These are phyloP conservation scores for Stemphylium lycopersici DNA, from an alignment of 2,329 filamentous ascomycete species.

Conservation along the genomic window DNA sequence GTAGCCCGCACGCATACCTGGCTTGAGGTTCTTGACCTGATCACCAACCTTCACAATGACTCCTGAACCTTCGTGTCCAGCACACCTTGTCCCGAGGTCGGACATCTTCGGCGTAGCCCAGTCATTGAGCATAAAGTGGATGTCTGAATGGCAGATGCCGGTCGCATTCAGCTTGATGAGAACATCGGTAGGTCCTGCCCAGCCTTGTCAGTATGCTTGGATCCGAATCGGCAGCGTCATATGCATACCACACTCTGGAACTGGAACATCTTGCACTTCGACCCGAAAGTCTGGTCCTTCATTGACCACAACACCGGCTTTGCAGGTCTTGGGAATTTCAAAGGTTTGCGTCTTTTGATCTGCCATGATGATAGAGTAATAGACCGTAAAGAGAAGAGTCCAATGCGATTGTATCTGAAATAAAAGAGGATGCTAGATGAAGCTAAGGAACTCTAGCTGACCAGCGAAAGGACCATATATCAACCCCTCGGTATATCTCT, in stretches of 20 bases:
- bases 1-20: constrained; percentile 44
- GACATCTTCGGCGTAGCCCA: constrained; percentile 52
- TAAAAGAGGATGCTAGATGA: neutral
- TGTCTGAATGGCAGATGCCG: constrained; percentile 63
- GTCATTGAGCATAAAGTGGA: constrained; percentile 64
- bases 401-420: neutral
- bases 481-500: neutral
- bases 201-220: constrained; percentile 4
- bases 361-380: constrained; percentile 23
- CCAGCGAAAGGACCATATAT: no score
- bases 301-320: constrained; percentile 60
- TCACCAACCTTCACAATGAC: constrained; percentile 63
- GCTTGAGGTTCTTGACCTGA: constrained; percentile 58
- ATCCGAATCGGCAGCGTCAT: neutral
- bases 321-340: constrained; percentile 57
- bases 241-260: constrained; percentile 54
- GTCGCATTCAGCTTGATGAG: constrained; percentile 64
- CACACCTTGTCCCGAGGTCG: constrained; percentile 52
- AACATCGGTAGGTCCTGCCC: constrained; percentile 59
- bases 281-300: constrained; percentile 58
- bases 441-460: neutral
- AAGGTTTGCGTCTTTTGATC: constrained; percentile 36
- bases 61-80: constrained; percentile 64
- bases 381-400: neutral
- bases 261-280: constrained; percentile 55